Base-by-base conservation (phyloP, 192 early-diverging fungal species). In the Helicostylum pulchrum region DNA sequence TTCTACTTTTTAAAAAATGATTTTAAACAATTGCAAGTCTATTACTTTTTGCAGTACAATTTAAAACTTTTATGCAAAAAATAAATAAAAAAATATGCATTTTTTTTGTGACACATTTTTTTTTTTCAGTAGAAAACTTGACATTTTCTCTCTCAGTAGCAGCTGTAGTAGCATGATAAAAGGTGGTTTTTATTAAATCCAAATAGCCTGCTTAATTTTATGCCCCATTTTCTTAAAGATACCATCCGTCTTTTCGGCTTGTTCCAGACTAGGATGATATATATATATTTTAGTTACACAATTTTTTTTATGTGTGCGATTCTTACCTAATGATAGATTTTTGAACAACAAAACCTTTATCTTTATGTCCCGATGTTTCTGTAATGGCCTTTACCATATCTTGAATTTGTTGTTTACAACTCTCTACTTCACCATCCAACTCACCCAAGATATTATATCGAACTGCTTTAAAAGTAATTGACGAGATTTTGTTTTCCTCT, bases 311-410 rank as follows among this genome's bases (percentile, higher is more conserved):
- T 46, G 2, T 21, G 17, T 45, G 6, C 3, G 42, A 4, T 19
- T 53, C 17, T 56, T 75, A 78, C 77, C 77, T 75, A 19, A 78
- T 72, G 21, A 78, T 71, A 15, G 77, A 66, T 32, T 59, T 65
- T 12, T 72, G 60, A 32, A 61, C 14, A 32, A 72, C 31, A 65
- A 78, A 69, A n/a, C n/a, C 47, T 11, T 56, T 65, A 3, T 70
- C 44, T 20, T 50, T 34, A 30, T 71, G 60, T 20, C 70, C 70
- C 53, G 62, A 72, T 2, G 70, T 63, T 51, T 59, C 42, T 14
- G 61, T 53, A 44, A 80, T 71, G 21, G 66, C 47, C 2, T 62
- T 48, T 10, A 75, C 78, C 62, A 80, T 77, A 21, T 62, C 23
- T 5, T 64, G 49, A 14, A 77, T 67, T 20, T 70, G 62, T 43